Base-by-base conservation (phyloP, 2,329 filamentous ascomycete genomes). In the Aspergillus brunneoviolaceus region DNA sequence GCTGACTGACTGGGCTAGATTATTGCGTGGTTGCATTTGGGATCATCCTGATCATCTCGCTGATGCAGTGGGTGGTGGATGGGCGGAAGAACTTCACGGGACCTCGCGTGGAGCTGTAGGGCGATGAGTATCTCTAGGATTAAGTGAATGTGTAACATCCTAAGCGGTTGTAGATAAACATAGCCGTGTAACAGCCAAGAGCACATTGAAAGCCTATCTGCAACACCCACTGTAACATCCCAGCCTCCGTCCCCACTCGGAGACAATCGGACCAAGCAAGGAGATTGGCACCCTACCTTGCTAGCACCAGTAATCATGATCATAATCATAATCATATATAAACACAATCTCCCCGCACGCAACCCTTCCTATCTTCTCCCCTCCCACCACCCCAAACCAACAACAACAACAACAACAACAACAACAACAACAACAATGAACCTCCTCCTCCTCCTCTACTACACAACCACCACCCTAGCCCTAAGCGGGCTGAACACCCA, bases 31-130 rank as follows among this genome's bases (percentile, higher is more conserved):
- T 82, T 23, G 84, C 81, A 0, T 86, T 87, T 52, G 82, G 80
- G 1, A 82, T 84, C 54, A 84, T 87, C 51, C 70, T 86, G 47
- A 74, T 83, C 29, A 80, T 87, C 58, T 85, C 82, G 33, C 77
- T 80, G 0, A 72, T 85, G 23, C 83, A 86, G 69, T 87, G 84
- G 84, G 76, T 85, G 55, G 71, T 87, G 3, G 84, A 87, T 59
- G 85, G 85, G 14, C 75, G 81, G 25, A 86, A 85, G 76, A 85
- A 87, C 67, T 87, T 84, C 66, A 81, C 76, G 0, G 84, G 84
- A 0, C 84, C 81, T 16, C 27, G 53, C 5, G 42, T 55, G 27
- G 53, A 55, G 9, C 11, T 55, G n/a, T 33, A 45, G 16, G 4
- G 14, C 16, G 33, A 14, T 16, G 5, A 35, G 11, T 9, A 6